Evolutionary conservation across 805 yeast genomes (phyloP), one percentile per base, ranked within the genome.

Genomic region (Candida methanosorbosa): DNA sequence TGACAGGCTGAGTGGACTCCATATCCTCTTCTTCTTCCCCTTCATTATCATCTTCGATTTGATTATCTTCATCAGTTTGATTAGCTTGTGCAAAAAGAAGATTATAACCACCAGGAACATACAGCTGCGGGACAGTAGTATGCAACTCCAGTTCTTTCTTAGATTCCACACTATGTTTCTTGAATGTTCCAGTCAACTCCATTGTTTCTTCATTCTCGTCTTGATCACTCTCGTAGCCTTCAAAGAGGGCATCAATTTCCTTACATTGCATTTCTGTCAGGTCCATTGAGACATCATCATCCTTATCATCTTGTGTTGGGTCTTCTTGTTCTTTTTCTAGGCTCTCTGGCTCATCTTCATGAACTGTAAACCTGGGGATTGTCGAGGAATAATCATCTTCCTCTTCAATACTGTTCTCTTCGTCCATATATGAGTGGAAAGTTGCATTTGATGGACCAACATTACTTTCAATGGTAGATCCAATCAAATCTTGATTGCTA

Each of bases 1-100:
- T 23, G 5, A 30, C 27, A 4, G 37, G 41, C 20, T 48, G 47
- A 5, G 47, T 44, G 13, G 43, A 27, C 22, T 45, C 47, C 47
- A 42, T 40, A 9, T 31, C 29, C 2, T 36, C 42, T 11, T 40
- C 43, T 19, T 37, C 42, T 4, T 37, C 27, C 5, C 23, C 36
- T 11, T 25, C 32, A 1, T 23, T 11, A n/a, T 21, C 32, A 6
- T 26, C 33, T 8, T n/a, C 18, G 8, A 5, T 16, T 9, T 27
- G 20, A 12, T 16, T 5, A 12, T 27, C 29, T 17, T 27, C n/a
- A 3, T n/a, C 4, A 17, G 12, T 14, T 17, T 20, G n/a, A n/a
- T n/a, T n/a, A n/a, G n/a, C n/a, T n/a, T n/a, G n/a, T n/a, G n/a
- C n/a, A n/a, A n/a, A n/a, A n/a, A n/a, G n/a, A n/a, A n/a, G n/a